Conservation (phyloP, 2,329 filamentous ascomycete genomes). For the Raffaelea arxii region DNA sequence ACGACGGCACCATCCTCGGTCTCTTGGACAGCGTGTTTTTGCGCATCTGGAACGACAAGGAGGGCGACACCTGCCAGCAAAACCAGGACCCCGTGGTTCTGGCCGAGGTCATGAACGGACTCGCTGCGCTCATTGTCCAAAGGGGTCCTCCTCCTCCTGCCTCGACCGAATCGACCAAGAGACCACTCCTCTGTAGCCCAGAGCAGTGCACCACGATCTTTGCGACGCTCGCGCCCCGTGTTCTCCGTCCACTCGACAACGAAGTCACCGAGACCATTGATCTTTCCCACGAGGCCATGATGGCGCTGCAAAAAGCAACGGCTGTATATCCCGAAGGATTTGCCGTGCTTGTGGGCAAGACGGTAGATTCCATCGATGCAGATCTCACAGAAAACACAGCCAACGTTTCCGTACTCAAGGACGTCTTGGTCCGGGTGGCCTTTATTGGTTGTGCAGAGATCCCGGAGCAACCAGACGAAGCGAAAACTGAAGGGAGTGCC, state of each 20-base stretch:
- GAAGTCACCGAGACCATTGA: neutral
- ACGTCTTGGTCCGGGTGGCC: constrained; percentile 33
- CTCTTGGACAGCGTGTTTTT: constrained; percentile 35
- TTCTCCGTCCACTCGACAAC: neutral
- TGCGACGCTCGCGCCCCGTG: constrained; percentile 8
- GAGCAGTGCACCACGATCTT: constrained; percentile 18
- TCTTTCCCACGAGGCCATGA: constrained; percentile 11
- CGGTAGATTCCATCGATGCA: neutral
- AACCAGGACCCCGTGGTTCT: constrained; percentile 25
- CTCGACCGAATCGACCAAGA: constrained; percentile 1
- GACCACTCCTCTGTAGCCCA: constrained; percentile 23
- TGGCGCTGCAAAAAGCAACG: constrained; percentile 7
- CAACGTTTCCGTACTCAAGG: constrained; percentile 16
- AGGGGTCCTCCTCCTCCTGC: constrained; percentile 18
- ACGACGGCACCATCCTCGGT: constrained; percentile 27
- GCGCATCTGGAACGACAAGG: constrained; percentile 22
- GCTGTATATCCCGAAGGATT: constrained; percentile 10
- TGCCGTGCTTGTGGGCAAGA: constrained; percentile 4
- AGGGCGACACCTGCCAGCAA: constrained; percentile 14
- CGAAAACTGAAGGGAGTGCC: neutral
- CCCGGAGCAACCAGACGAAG: constrained; percentile 20
- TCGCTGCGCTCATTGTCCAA: constrained; percentile 35
- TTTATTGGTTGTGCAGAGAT: constrained; percentile 39
- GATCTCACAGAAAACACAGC: neutral
- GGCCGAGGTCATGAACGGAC: constrained; percentile 32